Percentiles rank a stretch among this genome's conserved stretches.
phyloP scores from a whole-genome alignment of 768 basidiomycete species.

The Agaricus blazei region DNA sequence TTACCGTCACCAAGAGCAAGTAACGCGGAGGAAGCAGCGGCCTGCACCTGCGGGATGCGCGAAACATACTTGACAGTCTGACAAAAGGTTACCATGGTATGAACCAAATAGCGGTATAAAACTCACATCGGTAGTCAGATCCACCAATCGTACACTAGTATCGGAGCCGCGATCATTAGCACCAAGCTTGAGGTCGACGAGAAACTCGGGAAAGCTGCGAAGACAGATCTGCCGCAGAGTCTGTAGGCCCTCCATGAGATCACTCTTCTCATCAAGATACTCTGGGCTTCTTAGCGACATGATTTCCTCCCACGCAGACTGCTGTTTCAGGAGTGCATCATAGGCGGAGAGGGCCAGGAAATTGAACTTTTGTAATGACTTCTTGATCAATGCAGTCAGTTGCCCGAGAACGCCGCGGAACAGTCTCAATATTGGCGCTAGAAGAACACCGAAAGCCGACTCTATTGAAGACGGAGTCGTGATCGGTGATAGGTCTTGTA shows the following conservation, averaged over 20 bases:
- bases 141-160: constrained; percentile 57
- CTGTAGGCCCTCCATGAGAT: constrained; percentile 66
- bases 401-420: constrained; percentile 64
- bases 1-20: constrained; percentile 79
- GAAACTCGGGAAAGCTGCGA: constrained; percentile 79
- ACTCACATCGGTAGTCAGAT: constrained; percentile 45
- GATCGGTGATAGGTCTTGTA: constrained; percentile 61
- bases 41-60: constrained; percentile 62
- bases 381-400: constrained; percentile 64
- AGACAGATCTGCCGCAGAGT: constrained; percentile 64
- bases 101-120: background rate
- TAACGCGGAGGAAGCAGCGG: constrained; percentile 61
- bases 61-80: constrained; percentile 70
- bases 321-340: constrained; percentile 49
- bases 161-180: constrained; percentile 52
- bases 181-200: constrained; percentile 73
- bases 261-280: constrained; percentile 47
- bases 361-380: constrained; percentile 69
- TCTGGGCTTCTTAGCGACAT: constrained; percentile 47
- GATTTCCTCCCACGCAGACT: constrained; percentile 64
- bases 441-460: constrained; percentile 55
- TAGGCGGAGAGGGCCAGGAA: constrained; percentile 78
- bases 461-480: constrained; percentile 43
- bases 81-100: background rate
- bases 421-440: constrained; percentile 59